Evolutionary conservation across 2,329 filamentous ascomycete genomes (phyloP).

Genomic region (Fusarium miscanthi): DNA sequence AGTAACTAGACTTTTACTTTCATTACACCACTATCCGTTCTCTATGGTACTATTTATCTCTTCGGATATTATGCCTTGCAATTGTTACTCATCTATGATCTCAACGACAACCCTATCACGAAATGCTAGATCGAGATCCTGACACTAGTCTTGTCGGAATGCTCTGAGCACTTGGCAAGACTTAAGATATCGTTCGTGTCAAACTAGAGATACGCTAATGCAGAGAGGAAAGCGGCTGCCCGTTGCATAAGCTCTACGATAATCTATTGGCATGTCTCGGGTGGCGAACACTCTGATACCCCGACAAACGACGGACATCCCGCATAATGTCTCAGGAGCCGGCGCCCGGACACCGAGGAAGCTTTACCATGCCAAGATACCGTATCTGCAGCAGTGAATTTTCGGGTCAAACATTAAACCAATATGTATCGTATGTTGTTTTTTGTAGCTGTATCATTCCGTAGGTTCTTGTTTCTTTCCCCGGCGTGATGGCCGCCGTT

Average conservation of each 20-base stretch:
- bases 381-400: neutral
- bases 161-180: fast-evolving
- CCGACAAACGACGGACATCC: fast-evolving
- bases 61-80: fast-evolving
- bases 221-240: fast-evolving
- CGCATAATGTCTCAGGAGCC: no score
- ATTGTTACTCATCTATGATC: fast-evolving
- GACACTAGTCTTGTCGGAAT: neutral
- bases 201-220: neutral
- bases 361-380: neutral
- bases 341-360: neutral
- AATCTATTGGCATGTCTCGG: neutral
- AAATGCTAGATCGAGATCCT: neutral
- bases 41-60: neutral
- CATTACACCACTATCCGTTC: fast-evolving
- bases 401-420: fast-evolving
- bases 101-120: fast-evolving
- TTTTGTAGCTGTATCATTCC: no score
- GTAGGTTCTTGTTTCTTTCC: no score
- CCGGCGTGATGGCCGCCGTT: fast-evolving
- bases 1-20: neutral
- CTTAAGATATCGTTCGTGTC: no score
- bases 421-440: fast-evolving
- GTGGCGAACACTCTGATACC: fast-evolving
- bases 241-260: fast-evolving